Evolutionary conservation across 495 filamentous ascomycete genomes (phyloP).

Genomic region (Podospora tetraspora): DNA sequence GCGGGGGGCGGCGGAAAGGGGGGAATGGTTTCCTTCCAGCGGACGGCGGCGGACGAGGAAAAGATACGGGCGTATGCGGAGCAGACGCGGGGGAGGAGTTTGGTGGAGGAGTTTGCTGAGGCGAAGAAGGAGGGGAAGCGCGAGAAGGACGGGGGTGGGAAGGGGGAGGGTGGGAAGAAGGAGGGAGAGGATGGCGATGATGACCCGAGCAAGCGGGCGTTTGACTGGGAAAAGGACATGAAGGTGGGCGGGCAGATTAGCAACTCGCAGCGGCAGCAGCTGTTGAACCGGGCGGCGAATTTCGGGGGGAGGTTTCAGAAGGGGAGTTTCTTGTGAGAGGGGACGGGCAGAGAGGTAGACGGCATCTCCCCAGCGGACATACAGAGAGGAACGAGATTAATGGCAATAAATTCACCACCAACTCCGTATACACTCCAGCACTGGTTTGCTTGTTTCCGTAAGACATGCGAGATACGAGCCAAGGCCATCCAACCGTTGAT

Average conservation of each 20-base stretch:
- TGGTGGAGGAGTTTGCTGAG: constrained; percentile 58
- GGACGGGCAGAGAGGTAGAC: neutral
- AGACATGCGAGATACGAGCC: too few species aligned
- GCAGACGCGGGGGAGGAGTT: constrained; percentile 53
- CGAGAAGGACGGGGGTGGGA: constrained; percentile 1
- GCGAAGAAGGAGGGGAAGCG: constrained; percentile 9
- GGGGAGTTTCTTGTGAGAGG: constrained; percentile 62
- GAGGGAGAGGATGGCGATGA: constrained; percentile 77
- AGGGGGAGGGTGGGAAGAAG: constrained; percentile 46
- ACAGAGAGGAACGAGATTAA: too few species aligned
- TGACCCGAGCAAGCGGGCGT: constrained; percentile 82
- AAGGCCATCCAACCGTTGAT: too few species aligned
- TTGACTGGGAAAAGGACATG: constrained; percentile 96
- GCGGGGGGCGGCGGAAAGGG: neutral
- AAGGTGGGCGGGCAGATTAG: constrained; percentile 66
- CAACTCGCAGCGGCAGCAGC: constrained; percentile 66
- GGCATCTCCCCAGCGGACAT: neutral
- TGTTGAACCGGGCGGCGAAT: constrained; percentile 73
- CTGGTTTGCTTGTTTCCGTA: too few species aligned
- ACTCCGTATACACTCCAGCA: too few species aligned
- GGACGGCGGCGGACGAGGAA: constrained; percentile 41
- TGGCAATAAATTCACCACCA: too few species aligned
- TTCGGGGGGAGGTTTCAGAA: constrained; percentile 79
- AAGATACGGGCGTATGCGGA: constrained; percentile 36
- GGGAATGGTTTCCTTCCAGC: neutral